Evolutionary conservation across 345 rosid species (phyloP).

Genomic region (Pistacia vera): DNA sequence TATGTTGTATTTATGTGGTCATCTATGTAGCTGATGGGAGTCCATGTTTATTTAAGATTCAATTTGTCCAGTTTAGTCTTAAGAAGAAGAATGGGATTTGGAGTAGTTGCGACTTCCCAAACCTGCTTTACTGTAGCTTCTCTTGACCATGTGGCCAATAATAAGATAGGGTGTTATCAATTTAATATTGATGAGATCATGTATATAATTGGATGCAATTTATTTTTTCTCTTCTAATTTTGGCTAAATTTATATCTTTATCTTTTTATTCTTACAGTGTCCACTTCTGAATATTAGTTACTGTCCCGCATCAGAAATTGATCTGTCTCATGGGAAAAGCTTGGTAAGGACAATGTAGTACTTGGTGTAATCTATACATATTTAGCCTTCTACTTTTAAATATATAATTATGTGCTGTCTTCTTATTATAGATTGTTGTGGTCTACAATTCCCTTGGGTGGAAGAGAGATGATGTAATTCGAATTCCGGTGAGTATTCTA

Average conservation of each 20-base stretch:
- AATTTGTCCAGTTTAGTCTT: not conserved
- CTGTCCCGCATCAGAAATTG: conserved; percentile 83
- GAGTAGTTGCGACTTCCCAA: not conserved
- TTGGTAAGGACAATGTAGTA: conserved; percentile 57
- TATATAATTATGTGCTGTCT: conserved; percentile 18
- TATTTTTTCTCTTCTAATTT: conserved; percentile 8
- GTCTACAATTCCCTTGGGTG: conserved; percentile 96
- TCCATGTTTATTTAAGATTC: not conserved
- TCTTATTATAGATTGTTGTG: conserved; percentile 60
- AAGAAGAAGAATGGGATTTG: not conserved
- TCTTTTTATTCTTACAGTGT: conserved; percentile 55
- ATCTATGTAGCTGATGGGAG: not conserved
- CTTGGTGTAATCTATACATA: not conserved
- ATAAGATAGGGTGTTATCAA: not conserved
- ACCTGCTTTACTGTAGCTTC: not conserved
- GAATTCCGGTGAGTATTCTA: conserved; percentile 74
- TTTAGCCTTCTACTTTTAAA: conserved; percentile 22
- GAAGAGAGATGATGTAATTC: conserved; percentile 83
- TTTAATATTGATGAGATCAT: not conserved
- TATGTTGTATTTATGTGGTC: not conserved
- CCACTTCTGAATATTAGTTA: conserved; percentile 92
- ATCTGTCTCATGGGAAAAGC: conserved; percentile 57
- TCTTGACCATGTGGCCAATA: not conserved
- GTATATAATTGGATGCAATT: not conserved
- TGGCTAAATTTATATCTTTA: conserved; percentile 19